phyloP scores from a whole-genome alignment of 352 stramenopile genomes.

The Phytophthora hybrid region DNA sequence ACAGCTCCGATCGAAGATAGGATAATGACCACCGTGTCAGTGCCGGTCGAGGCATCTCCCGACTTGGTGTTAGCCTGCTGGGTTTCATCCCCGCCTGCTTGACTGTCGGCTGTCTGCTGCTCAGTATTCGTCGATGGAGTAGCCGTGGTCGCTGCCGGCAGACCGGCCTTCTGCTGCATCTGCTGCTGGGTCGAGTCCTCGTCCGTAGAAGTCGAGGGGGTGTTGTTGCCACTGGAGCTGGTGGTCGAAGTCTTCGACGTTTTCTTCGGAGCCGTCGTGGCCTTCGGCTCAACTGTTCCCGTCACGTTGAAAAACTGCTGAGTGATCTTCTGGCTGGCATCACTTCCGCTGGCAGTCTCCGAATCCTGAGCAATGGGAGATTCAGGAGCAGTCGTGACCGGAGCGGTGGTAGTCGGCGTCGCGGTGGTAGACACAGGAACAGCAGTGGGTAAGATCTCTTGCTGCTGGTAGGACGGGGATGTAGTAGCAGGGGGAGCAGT shows the following conservation, averaged over 20 bases:
- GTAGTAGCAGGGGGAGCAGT: slow-evolving; percentile 31
- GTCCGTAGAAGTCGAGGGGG: not conserved
- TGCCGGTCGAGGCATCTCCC: slow-evolving; percentile 7
- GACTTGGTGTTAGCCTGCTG: slow-evolving; percentile 40
- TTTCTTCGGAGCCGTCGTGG: slow-evolving; percentile 21
- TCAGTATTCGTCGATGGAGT: slow-evolving; percentile 16
- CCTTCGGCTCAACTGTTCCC: slow-evolving; percentile 15
- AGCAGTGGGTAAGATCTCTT: slow-evolving; percentile 39
- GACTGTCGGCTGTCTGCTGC: slow-evolving; percentile 20
- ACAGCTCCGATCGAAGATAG: slow-evolving; percentile 35
- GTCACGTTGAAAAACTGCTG: slow-evolving; percentile 31
- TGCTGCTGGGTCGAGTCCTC: slow-evolving; percentile 21
- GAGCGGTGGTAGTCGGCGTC: slow-evolving; percentile 23
- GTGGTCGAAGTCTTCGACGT: not conserved
- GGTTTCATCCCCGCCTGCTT: slow-evolving; percentile 18
- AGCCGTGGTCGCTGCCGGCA: slow-evolving; percentile 6
- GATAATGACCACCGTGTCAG: slow-evolving; percentile 40
- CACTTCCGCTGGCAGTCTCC: slow-evolving; percentile 19
- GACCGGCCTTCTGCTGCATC: slow-evolving; percentile 20
- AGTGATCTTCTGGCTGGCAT: slow-evolving; percentile 2
- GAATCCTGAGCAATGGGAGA: slow-evolving; percentile 24
- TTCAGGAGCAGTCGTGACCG: slow-evolving; percentile 26
- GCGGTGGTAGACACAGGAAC: slow-evolving; percentile 32
- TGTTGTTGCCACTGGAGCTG: slow-evolving; percentile 17
- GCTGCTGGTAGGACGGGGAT: slow-evolving; percentile 18